Evolutionary conservation across 2,329 filamentous ascomycete species (phyloP), one percentile per base, ranked within the genome.

Genomic region (Hypoxylon sp.): DNA sequence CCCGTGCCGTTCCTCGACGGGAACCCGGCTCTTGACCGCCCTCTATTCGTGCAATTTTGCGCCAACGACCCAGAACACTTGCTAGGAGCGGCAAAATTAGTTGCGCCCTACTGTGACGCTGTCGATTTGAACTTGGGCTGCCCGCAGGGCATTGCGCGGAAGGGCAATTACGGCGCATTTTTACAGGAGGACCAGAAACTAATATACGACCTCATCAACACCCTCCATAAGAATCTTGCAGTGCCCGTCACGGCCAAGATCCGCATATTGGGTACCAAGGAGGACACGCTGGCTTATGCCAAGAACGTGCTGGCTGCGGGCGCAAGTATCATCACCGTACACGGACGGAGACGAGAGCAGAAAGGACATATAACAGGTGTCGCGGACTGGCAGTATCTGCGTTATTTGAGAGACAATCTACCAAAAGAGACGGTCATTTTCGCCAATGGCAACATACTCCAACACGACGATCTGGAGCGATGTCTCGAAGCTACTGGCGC

Each of bases 171-270:
- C 70, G 95, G 95, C 18, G 89, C 94, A 0, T 99, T 98, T 70
- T 75, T 99, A 66, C 95, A 99, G 75, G 95, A 99, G 73, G 90
- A 98, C 69, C 92, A 92, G 79, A 85, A 88, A 18, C 78, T 96
- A 52, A 90, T 99, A 55, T 89, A 88, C 70, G 81, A 81, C n/a
- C 80, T 99, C 70, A 91, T 99, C 70, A 88, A 88, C 67, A 91
- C 79, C n/a, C 79, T 98, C 41, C 91, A 97, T 71, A 83, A 83
- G 35, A 84, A 92, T 53, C 81, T 99, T 2, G 77, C 88, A 2
- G 79, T 99, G 0, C 95, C 95, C 0, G 88, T 99, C 11, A 98
- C 95, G 2, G 95, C 94, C 21, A 99, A 99, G 77, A 96, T 99
- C 68, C 84, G 95, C 7, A 88, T 98, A 17, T 81, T 96, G 3